A percentile compares a stretch with the other conserved stretches of the same genome.
These are phyloP conservation scores for Ophiostoma pallidulum DNA, from an alignment of 2,329 filamentous ascomycete genomes.

Conservation along the genomic window DNA sequence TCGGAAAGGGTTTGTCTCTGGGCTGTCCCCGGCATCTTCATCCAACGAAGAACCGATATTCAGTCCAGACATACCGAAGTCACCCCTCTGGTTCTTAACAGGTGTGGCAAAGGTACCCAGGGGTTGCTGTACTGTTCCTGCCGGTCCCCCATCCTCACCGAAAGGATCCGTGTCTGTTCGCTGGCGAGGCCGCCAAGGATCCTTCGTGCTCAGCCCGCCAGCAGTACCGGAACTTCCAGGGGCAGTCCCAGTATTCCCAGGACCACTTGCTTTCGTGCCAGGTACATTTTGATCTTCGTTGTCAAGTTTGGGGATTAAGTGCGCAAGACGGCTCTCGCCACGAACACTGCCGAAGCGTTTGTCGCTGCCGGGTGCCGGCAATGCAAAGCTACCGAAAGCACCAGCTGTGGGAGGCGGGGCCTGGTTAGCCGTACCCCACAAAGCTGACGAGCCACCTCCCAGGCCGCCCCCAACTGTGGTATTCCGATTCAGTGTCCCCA, in stretches of 20 bases:
- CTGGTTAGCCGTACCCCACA: constrained; percentile 37
- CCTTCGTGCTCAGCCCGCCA: constrained; percentile 3
- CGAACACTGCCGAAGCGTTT: constrained; percentile 64
- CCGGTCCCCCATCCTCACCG: constrained; percentile 52
- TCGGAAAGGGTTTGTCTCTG: constrained; percentile 92
- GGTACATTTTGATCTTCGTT: constrained; percentile 15
- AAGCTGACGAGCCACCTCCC: constrained; percentile 29
- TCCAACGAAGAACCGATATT: constrained; percentile 49
- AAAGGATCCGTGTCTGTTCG: constrained; percentile 69
- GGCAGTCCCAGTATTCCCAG: background rate
- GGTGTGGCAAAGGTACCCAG: constrained; percentile 41
- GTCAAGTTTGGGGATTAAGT: constrained; percentile 51
- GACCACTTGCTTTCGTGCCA: background rate
- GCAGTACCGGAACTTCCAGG: background rate
- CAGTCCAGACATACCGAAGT: constrained; percentile 55
- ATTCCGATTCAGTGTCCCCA: constrained; percentile 42
- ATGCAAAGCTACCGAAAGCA: constrained; percentile 83
- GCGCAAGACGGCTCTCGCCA: constrained; percentile 77
- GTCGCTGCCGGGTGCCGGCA: constrained; percentile 53
- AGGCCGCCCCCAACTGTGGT: constrained; percentile 44
- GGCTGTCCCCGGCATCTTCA: constrained; percentile 69
- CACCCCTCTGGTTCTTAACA: constrained; percentile 43
- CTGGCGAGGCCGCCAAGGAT: constrained; percentile 50
- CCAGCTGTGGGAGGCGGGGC: constrained; percentile 54
- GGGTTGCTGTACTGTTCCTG: constrained; percentile 57